Evolutionary conservation across 331 rosid genomes (phyloP).

Genomic region (Telfairia occidentalis): DNA sequence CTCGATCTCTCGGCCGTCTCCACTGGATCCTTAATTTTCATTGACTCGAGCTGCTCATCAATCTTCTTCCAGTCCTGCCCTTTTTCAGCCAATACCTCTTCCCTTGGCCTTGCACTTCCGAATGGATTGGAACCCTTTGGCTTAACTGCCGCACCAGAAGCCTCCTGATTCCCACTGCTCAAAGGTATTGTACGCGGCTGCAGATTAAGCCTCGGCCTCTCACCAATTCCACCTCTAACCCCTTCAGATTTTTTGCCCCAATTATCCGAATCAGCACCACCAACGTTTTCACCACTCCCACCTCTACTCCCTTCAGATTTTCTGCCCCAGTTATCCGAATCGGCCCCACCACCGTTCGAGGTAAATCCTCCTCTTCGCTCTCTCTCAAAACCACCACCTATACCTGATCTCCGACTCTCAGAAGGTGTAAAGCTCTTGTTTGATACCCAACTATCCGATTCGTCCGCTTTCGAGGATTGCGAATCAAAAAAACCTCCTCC

Average conservation of each 20-base stretch:
- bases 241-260: slow-evolving; percentile 32
- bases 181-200: slow-evolving; percentile 50
- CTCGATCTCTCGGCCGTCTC: slow-evolving; percentile 12
- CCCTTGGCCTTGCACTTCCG: slow-evolving; percentile 88
- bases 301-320: slow-evolving; percentile 21
- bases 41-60: slow-evolving; percentile 65
- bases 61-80: slow-evolving; percentile 90
- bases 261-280: slow-evolving; percentile 28
- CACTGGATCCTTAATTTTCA: slow-evolving; percentile 41
- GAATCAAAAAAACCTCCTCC: slow-evolving; percentile 63
- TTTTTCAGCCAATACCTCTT: slow-evolving; percentile 87
- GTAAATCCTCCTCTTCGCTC: slow-evolving; percentile 22
- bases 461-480: slow-evolving; percentile 69
- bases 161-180: slow-evolving; percentile 25
- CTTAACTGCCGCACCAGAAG: slow-evolving; percentile 16
- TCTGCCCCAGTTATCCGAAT: slow-evolving; percentile 36
- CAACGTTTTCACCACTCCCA: slow-evolving; percentile 28
- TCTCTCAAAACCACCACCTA: slow-evolving; percentile 21
- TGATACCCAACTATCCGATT: slow-evolving; percentile 73
- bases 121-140: slow-evolving; percentile 58
- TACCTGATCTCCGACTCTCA: slow-evolving; percentile 45
- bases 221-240: slow-evolving; percentile 27
- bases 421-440: slow-evolving; percentile 41
- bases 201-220: slow-evolving; percentile 67
- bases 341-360: slow-evolving; percentile 29